A percentile compares a stretch with the other conserved stretches of the same genome.
These are phyloP conservation scores for Fusarium cyanostomum DNA, from an alignment of 2,329 filamentous ascomycete genomes.

Conservation along the genomic window DNA sequence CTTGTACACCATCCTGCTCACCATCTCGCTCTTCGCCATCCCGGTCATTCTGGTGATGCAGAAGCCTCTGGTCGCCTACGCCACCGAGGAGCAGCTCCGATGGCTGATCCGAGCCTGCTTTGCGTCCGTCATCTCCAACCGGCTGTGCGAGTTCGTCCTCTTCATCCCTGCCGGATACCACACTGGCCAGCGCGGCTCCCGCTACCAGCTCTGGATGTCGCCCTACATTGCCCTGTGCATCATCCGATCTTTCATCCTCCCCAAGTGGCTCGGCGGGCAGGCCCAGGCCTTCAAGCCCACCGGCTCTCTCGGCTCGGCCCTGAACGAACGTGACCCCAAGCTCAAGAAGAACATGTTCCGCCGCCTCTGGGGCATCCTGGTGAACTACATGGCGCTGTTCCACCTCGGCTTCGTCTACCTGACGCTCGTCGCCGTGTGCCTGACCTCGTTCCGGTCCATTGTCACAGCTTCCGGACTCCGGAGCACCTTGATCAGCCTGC, in stretches of 20 bases:
- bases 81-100: slow-evolving; percentile 61
- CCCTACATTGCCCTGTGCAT: slow-evolving; percentile 68
- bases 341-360: slow-evolving; percentile 61
- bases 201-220: slow-evolving; percentile 70
- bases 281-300: slow-evolving; percentile 68
- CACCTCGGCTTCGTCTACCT: slow-evolving; percentile 65
- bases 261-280: slow-evolving; percentile 67
- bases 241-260: slow-evolving; percentile 66
- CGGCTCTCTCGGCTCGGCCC: slow-evolving; percentile 63
- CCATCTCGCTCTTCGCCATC: slow-evolving; percentile 65
- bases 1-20: slow-evolving; percentile 65
- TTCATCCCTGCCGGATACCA: slow-evolving; percentile 68
- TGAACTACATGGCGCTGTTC: slow-evolving; percentile 65
- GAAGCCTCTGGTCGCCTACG: slow-evolving; percentile 66
- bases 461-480: slow-evolving; percentile 49
- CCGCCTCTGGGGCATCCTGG: slow-evolving; percentile 63
- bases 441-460: slow-evolving; percentile 62
- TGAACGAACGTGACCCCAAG: slow-evolving; percentile 67
- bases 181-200: slow-evolving; percentile 64
- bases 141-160: slow-evolving; percentile 66
- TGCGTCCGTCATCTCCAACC: slow-evolving; percentile 59
- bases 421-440: slow-evolving; percentile 59
- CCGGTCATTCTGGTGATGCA: slow-evolving; percentile 67
- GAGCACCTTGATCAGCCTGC: slow-evolving; percentile 59
- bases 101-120: slow-evolving; percentile 68